Evolutionary conservation across 2,329 filamentous ascomycete genomes (phyloP).

Genomic region (Stromatinia cepivora): DNA sequence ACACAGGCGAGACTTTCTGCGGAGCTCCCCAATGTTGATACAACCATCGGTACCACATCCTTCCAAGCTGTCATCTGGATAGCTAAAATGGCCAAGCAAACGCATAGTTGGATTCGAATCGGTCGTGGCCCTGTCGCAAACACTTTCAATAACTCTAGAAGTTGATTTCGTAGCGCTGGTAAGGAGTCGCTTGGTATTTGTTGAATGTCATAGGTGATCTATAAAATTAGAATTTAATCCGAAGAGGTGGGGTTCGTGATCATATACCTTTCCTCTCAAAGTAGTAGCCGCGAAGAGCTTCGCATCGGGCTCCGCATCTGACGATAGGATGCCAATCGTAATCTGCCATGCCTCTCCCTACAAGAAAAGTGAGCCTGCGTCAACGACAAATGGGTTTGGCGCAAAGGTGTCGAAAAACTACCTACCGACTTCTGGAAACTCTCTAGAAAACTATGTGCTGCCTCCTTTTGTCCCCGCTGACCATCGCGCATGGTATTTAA

Average conservation of each 20-base stretch:
- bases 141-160: conserved; percentile 76
- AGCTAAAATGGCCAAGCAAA: conserved; percentile 89
- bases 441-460: conserved; percentile 88
- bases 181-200: conserved; percentile 79
- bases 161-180: conserved; percentile 75
- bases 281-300: conserved; percentile 97
- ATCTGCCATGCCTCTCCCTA: conserved; percentile 89
- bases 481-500: conserved; percentile 89
- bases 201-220: conserved; percentile 96
- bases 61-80: conserved; percentile 97
- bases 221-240: conserved; percentile 32
- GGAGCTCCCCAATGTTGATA: conserved; percentile 73
- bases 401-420: conserved; percentile 36
- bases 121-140: conserved; percentile 82
- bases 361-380: conserved; percentile 31
- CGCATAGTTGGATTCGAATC: conserved; percentile 87
- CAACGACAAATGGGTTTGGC: conserved; percentile 22
- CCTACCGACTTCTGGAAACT: conserved; percentile 97
- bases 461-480: conserved; percentile 79
- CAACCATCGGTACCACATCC: conserved; percentile 81
- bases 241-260: conserved; percentile 3
- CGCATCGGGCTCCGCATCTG: conserved; percentile 75
- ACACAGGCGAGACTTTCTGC: conserved; percentile 81
- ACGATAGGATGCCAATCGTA: conserved; percentile 83
- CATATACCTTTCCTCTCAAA: conserved; percentile 88